Percentiles rank a stretch among this genome's conserved stretches.
Conservation (phyloP, 2,329 filamentous ascomycete genomes). For the Calonectria henricotiae region DNA sequence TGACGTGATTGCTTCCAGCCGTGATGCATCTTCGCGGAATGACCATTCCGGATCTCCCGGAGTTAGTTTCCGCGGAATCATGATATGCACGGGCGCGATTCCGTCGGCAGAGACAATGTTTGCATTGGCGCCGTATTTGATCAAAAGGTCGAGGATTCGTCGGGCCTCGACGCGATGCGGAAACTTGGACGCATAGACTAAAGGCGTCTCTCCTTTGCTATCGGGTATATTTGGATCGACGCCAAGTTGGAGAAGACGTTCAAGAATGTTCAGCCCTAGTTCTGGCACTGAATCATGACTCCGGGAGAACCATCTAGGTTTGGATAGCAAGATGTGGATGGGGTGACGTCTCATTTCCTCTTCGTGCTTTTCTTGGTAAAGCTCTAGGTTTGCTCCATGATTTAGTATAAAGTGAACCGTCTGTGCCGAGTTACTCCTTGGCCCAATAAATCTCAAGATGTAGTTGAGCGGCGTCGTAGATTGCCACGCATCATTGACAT, state of each 20-base stretch:
- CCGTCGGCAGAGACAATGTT: neutral
- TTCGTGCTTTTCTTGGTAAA: constrained; percentile 9
- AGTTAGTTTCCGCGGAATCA: constrained; percentile 8
- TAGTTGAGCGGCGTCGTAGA: constrained; percentile 10
- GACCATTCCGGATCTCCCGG: constrained; percentile 22
- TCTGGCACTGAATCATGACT: neutral
- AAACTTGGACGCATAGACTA: constrained; percentile 26
- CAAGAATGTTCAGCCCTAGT: neutral
- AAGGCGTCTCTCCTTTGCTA: constrained; percentile 8
- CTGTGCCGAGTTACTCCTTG: neutral
- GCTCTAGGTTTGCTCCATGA: constrained; percentile 10
- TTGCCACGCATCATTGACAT: constrained; percentile 13
- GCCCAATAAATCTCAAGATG: constrained; percentile 2
- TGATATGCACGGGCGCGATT: neutral
- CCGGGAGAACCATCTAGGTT: constrained; percentile 14
- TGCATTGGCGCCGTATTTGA: constrained; percentile 21
- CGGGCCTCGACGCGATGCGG: constrained; percentile 6
- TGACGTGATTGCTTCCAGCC: constrained; percentile 14
- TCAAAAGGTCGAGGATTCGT: constrained; percentile 13
- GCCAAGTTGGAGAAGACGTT: constrained; percentile 15
- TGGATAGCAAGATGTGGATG: constrained; percentile 19
- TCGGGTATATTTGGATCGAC: constrained; percentile 29
- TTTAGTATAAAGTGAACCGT: constrained; percentile 25
- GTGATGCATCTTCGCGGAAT: constrained; percentile 4
- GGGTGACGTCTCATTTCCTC: constrained; percentile 14